phyloP scores from a whole-genome alignment of 257 asterid genomes.

The Solanum rostratum region DNA sequence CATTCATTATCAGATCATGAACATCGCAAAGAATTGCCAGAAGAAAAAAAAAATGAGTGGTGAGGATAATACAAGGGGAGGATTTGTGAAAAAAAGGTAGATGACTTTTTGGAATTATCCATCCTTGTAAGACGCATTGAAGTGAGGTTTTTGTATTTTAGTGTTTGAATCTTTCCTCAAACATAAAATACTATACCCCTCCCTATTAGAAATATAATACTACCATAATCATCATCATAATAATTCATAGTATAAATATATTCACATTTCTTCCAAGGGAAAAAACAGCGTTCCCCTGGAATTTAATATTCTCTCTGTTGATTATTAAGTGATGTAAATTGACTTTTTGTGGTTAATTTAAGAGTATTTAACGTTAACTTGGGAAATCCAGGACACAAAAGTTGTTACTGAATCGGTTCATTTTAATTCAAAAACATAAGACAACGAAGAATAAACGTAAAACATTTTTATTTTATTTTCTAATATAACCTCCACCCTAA shows the following conservation, averaged over 20 bases:
- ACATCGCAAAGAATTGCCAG: not conserved
- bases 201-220: not conserved
- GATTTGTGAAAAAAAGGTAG: not conserved
- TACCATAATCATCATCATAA: not conserved
- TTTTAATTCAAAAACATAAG: not conserved
- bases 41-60: not conserved
- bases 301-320: not conserved
- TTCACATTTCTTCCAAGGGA: not conserved
- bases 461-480: not conserved
- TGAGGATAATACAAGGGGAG: not conserved
- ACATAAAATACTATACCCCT: not conserved
- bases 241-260: not conserved
- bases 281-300: not conserved
- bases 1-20: not conserved
- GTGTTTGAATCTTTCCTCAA: not conserved
- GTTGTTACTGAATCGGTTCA: not conserved
- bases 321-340: not conserved
- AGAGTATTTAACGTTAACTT: not conserved
- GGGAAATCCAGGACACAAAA: not conserved
- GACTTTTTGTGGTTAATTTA: not conserved
- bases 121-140: not conserved
- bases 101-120: conserved; percentile 4
- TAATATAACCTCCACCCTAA: not conserved
- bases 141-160: not conserved
- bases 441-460: not conserved